Evolutionary conservation across 768 basidiomycete species (phyloP).

Genomic region (Pluteus cervinus): DNA sequence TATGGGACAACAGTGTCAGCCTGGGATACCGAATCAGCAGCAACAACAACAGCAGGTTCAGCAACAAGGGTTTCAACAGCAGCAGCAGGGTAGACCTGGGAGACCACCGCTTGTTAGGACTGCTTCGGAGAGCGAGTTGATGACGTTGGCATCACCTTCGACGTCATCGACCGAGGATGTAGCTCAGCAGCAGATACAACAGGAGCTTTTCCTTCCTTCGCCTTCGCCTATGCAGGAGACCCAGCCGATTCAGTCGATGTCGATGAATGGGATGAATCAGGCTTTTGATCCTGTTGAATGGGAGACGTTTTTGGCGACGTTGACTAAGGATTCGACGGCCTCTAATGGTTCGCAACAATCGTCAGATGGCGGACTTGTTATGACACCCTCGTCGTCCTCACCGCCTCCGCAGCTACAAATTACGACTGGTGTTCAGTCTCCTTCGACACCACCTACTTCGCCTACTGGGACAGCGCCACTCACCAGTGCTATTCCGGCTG

Average conservation of each 20-base stretch:
- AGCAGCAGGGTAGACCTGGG: neutral
- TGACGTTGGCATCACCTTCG: too few species aligned
- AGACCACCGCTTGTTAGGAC: neutral
- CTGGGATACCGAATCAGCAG: too few species aligned
- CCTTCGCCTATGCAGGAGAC: neutral
- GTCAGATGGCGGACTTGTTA: too few species aligned
- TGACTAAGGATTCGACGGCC: too few species aligned
- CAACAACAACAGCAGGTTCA: neutral
- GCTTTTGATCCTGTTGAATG: constrained; percentile 11
- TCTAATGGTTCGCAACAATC: too few species aligned
- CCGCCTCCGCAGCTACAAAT: too few species aligned
- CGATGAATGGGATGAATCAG: neutral
- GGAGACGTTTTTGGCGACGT: constrained; percentile 12
- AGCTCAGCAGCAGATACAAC: too few species aligned
- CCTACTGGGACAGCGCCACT: neutral
- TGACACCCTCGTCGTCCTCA: too few species aligned
- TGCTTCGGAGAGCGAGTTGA: neutral
- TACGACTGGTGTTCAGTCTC: too few species aligned
- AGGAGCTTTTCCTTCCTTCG: neutral
- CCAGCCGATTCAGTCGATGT: constrained; percentile 2
- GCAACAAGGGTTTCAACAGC: neutral
- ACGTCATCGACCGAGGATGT: too few species aligned
- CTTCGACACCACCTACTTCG: neutral
- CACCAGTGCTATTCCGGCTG: neutral
- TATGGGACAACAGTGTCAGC: too few species aligned